A percentile compares a stretch with the other conserved stretches of the same genome.
These are phyloP conservation scores for Kuraishia molischiana DNA, from an alignment of 805 yeast genomes.

Conservation along the genomic window DNA sequence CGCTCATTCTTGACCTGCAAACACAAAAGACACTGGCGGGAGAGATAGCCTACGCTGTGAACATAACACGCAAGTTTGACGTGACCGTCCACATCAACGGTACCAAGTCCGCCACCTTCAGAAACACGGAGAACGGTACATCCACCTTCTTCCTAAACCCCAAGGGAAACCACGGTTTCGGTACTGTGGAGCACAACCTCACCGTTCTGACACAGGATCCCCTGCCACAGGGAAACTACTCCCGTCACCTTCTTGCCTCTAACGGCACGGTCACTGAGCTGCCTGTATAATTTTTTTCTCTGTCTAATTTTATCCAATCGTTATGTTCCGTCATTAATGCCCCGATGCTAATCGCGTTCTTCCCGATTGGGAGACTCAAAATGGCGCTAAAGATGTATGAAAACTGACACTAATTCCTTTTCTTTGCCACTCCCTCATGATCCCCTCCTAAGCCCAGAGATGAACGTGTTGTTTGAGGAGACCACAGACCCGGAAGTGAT, in stretches of 20 bases:
- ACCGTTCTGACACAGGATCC: conserved; percentile 12
- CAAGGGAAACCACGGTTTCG: conserved; percentile 37
- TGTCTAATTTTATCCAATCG: too few species aligned
- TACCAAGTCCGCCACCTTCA: conserved; percentile 13
- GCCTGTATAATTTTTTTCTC: too few species aligned
- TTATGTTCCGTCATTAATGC: too few species aligned
- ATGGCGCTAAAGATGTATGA: too few species aligned
- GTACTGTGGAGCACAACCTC: conserved; percentile 24
- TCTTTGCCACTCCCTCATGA: too few species aligned
- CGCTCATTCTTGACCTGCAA: conserved; percentile 17
- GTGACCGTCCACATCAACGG: conserved; percentile 12
- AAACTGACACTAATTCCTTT: too few species aligned
- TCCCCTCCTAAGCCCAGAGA: too few species aligned
- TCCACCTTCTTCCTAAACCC: conserved; percentile 31
- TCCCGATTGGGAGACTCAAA: too few species aligned
- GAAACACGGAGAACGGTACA: conserved; percentile 31
- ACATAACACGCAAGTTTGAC: conserved; percentile 14
- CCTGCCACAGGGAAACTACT: conserved; percentile 13
- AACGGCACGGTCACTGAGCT: conserved; percentile 16
- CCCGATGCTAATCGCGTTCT: too few species aligned
- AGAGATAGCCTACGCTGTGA: conserved; percentile 19
- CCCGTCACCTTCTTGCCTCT: conserved; percentile 20
- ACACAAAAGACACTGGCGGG: conserved; percentile 11
- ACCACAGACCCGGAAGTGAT: neutral
- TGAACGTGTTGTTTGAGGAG: neutral